Evolutionary conservation across 306 rosid genomes (phyloP).

Genomic region (Fragaria ananassa): DNA sequence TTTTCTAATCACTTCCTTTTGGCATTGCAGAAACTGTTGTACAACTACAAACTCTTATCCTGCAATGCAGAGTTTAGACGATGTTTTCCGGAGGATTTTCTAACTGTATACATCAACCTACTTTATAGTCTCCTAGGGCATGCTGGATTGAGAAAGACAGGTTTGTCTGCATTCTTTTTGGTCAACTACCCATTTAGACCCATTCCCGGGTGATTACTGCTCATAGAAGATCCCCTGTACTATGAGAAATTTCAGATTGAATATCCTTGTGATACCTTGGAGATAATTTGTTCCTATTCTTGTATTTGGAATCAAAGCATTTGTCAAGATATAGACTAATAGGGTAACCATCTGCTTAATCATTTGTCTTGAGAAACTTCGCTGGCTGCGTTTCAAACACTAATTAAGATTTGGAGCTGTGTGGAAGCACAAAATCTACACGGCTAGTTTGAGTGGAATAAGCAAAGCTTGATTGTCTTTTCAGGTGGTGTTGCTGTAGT

Average conservation of each 20-base stretch:
- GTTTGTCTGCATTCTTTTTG: conserved; percentile 2
- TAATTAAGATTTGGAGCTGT: conserved; percentile 16
- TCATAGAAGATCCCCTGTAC: neutral
- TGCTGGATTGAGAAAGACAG: conserved; percentile 10
- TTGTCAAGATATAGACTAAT: neutral
- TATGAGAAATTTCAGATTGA: neutral
- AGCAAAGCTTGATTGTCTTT: conserved; percentile 27
- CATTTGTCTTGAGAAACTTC: neutral
- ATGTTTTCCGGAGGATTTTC: neutral
- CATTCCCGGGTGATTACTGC: neutral
- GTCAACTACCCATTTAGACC: neutral
- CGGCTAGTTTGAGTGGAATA: conserved; percentile 24
- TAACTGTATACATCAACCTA: neutral
- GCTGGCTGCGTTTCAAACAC: conserved; percentile 35
- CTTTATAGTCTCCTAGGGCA: neutral
- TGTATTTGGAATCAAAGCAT: neutral
- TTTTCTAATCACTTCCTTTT: neutral
- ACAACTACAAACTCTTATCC: neutral
- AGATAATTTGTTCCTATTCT: neutral
- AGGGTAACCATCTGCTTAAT: neutral
- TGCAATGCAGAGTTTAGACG: neutral
- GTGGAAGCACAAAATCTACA: conserved; percentile 33
- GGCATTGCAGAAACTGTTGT: conserved; percentile 4
- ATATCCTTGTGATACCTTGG: conserved; percentile 1
- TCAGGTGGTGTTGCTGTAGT: conserved; percentile 24